A percentile compares a stretch with the other conserved stretches of the same genome.
These are phyloP conservation scores for Jaapia argillacea DNA, from an alignment of 768 basidiomycete genomes.

Conservation along the genomic window DNA sequence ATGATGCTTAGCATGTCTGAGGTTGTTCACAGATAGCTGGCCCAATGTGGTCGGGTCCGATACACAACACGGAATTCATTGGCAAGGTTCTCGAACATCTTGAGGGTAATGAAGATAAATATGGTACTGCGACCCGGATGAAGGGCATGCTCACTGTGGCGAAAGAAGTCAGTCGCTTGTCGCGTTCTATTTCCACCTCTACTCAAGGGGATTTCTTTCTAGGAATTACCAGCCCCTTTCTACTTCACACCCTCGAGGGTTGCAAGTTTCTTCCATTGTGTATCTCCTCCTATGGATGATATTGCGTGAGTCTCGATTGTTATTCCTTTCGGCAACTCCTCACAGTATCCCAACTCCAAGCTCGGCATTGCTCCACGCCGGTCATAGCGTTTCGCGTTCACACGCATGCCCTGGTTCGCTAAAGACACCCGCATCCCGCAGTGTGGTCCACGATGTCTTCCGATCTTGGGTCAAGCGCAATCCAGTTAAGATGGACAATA, in stretches of 20 bases:
- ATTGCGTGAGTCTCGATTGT: conserved; percentile 47
- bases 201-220: conserved; percentile 1
- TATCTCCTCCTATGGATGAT: conserved; percentile 64
- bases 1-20: conserved; percentile 73
- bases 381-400: conserved; percentile 79
- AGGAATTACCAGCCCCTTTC: conserved; percentile 76
- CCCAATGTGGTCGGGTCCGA: conserved; percentile 91
- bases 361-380: conserved; percentile 83
- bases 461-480: conserved; percentile 76
- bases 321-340: too few relatives aligned
- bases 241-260: conserved; percentile 82
- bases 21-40: conserved; percentile 63
- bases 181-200: not conserved
- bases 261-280: conserved; percentile 74
- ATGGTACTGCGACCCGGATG: conserved; percentile 78
- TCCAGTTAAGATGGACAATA: conserved; percentile 79
- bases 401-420: conserved; percentile 85
- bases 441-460: conserved; percentile 71
- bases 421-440: conserved; percentile 74
- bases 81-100: conserved; percentile 67
- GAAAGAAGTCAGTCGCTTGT: conserved; percentile 49
- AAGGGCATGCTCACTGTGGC: conserved; percentile 93
- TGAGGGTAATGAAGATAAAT: conserved; percentile 47
- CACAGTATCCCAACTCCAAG: conserved; percentile 30
- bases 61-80: conserved; percentile 75